Percentiles rank a stretch among this genome's conserved stretches.
Conservation (phyloP, 177 flowering plant species). For the Telopea speciosissima region DNA sequence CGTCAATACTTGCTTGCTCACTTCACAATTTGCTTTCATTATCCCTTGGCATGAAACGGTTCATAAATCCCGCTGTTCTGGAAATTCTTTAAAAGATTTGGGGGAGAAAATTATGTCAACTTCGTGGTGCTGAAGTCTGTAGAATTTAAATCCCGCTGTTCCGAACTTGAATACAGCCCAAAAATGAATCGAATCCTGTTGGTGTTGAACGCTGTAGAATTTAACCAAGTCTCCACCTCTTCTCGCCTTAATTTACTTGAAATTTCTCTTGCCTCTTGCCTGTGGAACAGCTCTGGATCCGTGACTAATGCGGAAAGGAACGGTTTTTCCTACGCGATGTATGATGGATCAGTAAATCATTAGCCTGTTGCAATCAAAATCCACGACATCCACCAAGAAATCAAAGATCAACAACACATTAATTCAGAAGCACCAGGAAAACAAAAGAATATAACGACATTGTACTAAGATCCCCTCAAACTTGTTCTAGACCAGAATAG, state of each 20-base stretch:
- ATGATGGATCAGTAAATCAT: too few species aligned
- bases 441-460: neutral
- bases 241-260: slow-evolving; percentile 2
- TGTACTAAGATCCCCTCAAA: neutral
- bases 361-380: neutral
- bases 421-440: neutral
- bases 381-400: neutral
- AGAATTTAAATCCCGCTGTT: too few species aligned
- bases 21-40: too few species aligned
- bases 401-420: neutral
- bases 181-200: neutral
- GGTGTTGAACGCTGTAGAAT: neutral
- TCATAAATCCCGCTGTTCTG: neutral
- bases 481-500: neutral
- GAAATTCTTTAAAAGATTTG: neutral
- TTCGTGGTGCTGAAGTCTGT: too few species aligned
- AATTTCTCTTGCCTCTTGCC: neutral
- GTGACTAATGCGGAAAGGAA: too few species aligned
- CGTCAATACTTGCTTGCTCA: neutral
- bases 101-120: neutral
- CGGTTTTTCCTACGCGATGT: too few species aligned
- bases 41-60: neutral
- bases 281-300: neutral
- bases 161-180: too few species aligned
- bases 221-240: neutral